Evolutionary conservation across 2,329 filamentous ascomycete genomes (phyloP).

Genomic region (Penicillium rolfsii): DNA sequence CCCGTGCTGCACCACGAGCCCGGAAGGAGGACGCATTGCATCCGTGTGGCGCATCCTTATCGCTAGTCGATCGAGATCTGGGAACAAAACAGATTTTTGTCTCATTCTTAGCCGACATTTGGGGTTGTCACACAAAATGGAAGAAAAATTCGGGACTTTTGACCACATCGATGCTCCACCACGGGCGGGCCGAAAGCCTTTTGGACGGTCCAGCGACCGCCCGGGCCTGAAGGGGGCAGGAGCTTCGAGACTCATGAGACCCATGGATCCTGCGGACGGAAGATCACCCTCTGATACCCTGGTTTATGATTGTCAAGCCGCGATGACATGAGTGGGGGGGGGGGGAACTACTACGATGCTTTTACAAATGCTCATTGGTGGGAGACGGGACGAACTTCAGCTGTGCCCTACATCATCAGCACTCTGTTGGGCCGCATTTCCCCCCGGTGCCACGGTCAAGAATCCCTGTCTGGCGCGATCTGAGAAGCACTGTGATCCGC

Average conservation of each 20-base stretch:
- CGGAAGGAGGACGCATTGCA: slow-evolving; percentile 9
- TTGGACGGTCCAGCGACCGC: slow-evolving; percentile 4
- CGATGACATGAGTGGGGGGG: slow-evolving; percentile 3
- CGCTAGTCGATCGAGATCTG: slow-evolving; percentile 19
- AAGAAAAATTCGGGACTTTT: neutral
- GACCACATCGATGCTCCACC: neutral
- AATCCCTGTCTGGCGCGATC: slow-evolving; percentile 3
- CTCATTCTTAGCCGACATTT: neutral
- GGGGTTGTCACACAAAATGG: slow-evolving; percentile 4
- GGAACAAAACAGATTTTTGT: slow-evolving; percentile 1
- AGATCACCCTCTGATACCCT: neutral
- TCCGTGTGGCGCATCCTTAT: slow-evolving; percentile 12
- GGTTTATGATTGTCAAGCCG: neutral
- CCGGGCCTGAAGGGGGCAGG: slow-evolving; percentile 1
- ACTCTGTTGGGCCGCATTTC: neutral
- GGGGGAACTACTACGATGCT: neutral
- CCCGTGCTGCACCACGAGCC: neutral
- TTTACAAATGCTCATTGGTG: neutral
- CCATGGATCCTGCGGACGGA: neutral
- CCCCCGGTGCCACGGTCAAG: neutral
- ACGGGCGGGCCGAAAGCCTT: neutral
- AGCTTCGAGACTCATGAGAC: neutral
- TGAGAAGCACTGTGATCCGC: neutral
- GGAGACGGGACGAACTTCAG: neutral
- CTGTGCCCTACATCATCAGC: slow-evolving; percentile 3